phyloP scores from a whole-genome alignment of 495 filamentous ascomycete species.

The Beverwykella pulmonaria region DNA sequence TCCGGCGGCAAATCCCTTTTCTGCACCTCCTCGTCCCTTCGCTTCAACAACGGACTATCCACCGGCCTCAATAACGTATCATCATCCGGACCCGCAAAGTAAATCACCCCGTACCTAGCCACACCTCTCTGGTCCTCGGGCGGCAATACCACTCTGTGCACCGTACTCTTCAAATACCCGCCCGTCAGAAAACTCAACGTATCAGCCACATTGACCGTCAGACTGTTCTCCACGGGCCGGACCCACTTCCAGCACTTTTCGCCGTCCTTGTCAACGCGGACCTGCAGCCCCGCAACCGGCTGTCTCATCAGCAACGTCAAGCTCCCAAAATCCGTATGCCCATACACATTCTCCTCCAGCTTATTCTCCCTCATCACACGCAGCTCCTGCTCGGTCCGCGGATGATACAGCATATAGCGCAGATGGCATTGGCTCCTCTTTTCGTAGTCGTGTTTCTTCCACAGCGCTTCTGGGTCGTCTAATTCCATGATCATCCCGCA shows the following conservation, averaged over 20 bases:
- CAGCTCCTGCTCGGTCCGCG: conserved; percentile 45
- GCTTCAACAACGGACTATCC: conserved; percentile 36
- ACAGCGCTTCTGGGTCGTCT: background rate
- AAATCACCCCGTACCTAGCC: conserved; percentile 36
- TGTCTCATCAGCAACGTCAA: conserved; percentile 60
- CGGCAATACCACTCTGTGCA: conserved; percentile 39
- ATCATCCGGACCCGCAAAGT: conserved; percentile 33
- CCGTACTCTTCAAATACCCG: conserved; percentile 37
- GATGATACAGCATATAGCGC: conserved; percentile 59
- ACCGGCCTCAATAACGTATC: conserved; percentile 32
- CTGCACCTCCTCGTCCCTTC: conserved; percentile 15
- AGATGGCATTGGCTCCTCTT: conserved; percentile 51
- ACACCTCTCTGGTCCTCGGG: conserved; percentile 34
- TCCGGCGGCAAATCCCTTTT: conserved; percentile 9
- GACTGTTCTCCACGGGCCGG: conserved; percentile 25
- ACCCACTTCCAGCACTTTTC: conserved; percentile 37
- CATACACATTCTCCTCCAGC: conserved; percentile 50
- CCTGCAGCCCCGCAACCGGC: conserved; percentile 58
- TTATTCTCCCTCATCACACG: conserved; percentile 44
- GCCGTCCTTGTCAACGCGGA: conserved; percentile 36
- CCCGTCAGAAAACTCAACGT: conserved; percentile 38
- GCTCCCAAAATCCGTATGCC: conserved; percentile 57
- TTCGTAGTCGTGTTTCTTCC: conserved; percentile 48
- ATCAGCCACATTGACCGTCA: conserved; percentile 40
- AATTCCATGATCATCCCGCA: conserved; percentile 55